Conservation (phyloP, 2,329 filamentous ascomycete species). For the Sporothrix curviconia region DNA sequence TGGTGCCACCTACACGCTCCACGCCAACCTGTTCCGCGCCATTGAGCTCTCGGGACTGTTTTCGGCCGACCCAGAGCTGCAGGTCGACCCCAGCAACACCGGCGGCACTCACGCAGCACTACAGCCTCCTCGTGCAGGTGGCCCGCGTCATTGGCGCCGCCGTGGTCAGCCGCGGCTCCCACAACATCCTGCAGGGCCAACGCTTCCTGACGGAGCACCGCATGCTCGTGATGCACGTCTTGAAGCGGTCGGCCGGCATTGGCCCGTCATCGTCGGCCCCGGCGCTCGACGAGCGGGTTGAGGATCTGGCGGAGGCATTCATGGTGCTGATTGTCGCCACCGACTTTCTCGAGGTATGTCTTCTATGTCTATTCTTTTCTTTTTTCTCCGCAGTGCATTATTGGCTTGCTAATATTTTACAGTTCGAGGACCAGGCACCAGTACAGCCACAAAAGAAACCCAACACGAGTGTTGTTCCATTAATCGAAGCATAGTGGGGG, state of each 20-base stretch:
- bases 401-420: neutral
- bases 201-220: constrained; percentile 78
- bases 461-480: constrained; percentile 35
- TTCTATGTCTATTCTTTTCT: neutral
- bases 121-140: constrained; percentile 72
- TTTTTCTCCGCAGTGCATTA: neutral
- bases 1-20: constrained; percentile 83
- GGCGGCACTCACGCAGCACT: constrained; percentile 66
- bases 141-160: constrained; percentile 76
- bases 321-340: constrained; percentile 77
- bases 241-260: constrained; percentile 82
- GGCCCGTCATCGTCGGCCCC: constrained; percentile 26
- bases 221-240: constrained; percentile 75
- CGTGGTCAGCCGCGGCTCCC: constrained; percentile 71
- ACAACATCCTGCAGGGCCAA: constrained; percentile 74
- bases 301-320: constrained; percentile 77
- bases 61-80: constrained; percentile 83
- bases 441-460: constrained; percentile 26
- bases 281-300: constrained; percentile 54
- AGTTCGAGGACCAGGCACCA: constrained; percentile 36
- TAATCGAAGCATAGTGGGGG: constrained; percentile 19
- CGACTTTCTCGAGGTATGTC: constrained; percentile 74
- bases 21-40: constrained; percentile 78
- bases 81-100: constrained; percentile 49
- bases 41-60: constrained; percentile 81